Evolutionary conservation across 371 early-diverging fungal genomes (phyloP), one percentile per base, ranked within the genome.

Genomic region (Mucor racemosus): DNA sequence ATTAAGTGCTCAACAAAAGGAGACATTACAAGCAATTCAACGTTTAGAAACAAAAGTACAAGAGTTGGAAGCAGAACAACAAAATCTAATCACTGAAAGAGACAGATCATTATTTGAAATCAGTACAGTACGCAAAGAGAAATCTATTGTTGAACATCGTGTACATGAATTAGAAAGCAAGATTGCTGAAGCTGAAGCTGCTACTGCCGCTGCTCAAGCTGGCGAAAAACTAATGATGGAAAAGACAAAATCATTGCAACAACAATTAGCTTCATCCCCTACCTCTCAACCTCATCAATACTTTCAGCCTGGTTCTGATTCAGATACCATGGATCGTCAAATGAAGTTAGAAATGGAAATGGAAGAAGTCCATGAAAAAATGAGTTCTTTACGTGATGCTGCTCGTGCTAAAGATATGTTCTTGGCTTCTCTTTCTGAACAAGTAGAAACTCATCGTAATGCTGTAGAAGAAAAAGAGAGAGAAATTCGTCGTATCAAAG

Each of bases 11-110:
- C 68, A 72, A 44, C 42, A 61, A 34, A 67, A 62, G 5, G 62
- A 62, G 31, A 41, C 66, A 48, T 35, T 53, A 38, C 65, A 69
- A 56, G 59, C 72, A 11, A 70, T 77, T 13, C 65, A 76, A 63
- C 72, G 76, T 35, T 58, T 79, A 5, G 82, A 81, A 21, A 63
- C 67, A 8, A 65, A 69, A 5, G 72, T 84, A 35, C 63, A 60
- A 9, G 86, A 87, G 34, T 66, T 90, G 26, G 90, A 90, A 61
- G 67, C 86, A 14, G 89, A 91, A 48, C 85, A 90, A 17, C 57
- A 82, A 6, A 67, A 71, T 0, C 71, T 91, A 42, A 68, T 76
- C 8, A 89, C 90, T 68, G 90, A 91, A 65, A 71, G 86, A 9
- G 83, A 84, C 58, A 85, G 82, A 55, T 73, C 88, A 0, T 84